Percentiles rank a stretch among this genome's conserved stretches.
These are phyloP conservation scores for Candida morakotiae DNA, from an alignment of 805 yeast genomes.

Conservation along the genomic window DNA sequence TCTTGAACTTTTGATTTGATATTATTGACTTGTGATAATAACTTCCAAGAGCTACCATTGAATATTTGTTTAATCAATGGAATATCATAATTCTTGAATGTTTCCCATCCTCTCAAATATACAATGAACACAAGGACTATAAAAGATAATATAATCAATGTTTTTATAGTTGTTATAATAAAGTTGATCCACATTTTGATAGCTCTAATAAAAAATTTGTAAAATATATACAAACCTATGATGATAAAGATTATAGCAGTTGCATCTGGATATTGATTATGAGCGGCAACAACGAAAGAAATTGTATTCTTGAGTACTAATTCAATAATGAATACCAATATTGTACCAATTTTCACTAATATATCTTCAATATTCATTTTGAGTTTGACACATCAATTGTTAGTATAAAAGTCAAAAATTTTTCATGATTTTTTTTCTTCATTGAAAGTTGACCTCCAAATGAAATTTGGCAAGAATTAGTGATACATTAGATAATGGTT, in stretches of 20 bases:
- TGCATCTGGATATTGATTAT: conserved; percentile 17
- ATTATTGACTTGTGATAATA: background rate
- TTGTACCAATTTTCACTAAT: conserved; percentile 9
- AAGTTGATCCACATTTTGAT: conserved; percentile 19
- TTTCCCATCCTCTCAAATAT: conserved; percentile 19
- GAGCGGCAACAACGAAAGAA: conserved; percentile 9
- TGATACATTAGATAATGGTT: background rate
- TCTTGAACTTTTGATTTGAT: background rate
- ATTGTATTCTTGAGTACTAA: conserved; percentile 11
- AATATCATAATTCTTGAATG: conserved; percentile 15
- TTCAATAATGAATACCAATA: conserved; percentile 10
- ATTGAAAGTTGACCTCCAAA: conserved; percentile 40
- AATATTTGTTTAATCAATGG: conserved; percentile 9
- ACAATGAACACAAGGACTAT: conserved; percentile 13
- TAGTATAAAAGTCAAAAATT: background rate
- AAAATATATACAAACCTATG: conserved; percentile 15
- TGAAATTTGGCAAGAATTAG: conserved; percentile 27
- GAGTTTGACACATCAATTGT: conserved; percentile 1
- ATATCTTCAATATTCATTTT: conserved; percentile 11
- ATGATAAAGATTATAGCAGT: conserved; percentile 13
- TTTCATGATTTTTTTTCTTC: conserved; percentile 9
- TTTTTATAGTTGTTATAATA: conserved; percentile 16
- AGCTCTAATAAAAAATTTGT: conserved; percentile 13
- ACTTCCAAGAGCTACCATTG: background rate
- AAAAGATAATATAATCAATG: conserved; percentile 13